Percentiles rank a stretch among this genome's conserved stretches.
Evolutionary conservation across 805 yeast species (phyloP).

Genomic region (Suhomyces tanzawaensis): DNA sequence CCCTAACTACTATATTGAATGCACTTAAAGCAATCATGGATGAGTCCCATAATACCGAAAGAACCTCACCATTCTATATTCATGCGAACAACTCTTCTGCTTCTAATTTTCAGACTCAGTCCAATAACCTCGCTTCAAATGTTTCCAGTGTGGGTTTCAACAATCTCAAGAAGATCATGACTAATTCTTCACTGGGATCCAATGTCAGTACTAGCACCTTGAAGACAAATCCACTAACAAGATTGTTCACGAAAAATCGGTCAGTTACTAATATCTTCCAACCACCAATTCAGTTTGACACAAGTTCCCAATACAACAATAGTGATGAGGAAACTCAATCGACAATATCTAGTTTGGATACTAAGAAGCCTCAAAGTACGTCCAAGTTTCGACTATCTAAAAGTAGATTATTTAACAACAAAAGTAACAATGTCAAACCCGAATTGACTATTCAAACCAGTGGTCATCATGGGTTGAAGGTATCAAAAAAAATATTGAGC

Average conservation of each 20-base stretch:
- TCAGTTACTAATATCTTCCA: constrained; percentile 18
- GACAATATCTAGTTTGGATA: neutral
- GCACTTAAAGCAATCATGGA: no score
- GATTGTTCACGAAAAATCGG: constrained; percentile 30
- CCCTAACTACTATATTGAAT: no score
- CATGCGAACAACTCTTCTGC: constrained; percentile 13
- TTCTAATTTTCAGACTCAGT: constrained; percentile 6
- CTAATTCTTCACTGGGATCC: constrained; percentile 27
- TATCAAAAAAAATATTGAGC: constrained; percentile 24
- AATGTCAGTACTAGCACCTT: constrained; percentile 19
- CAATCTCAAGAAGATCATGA: constrained; percentile 28
- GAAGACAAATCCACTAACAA: constrained; percentile 27
- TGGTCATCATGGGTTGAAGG: constrained; percentile 22
- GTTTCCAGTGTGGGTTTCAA: constrained; percentile 24
- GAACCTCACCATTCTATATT: constrained; percentile 7
- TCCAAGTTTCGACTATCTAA: constrained; percentile 12
- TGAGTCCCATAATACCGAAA: neutral
- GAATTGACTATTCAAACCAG: constrained; percentile 33
- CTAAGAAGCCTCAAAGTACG: constrained; percentile 1
- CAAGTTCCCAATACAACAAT: constrained; percentile 5
- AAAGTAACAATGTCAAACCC: constrained; percentile 16
- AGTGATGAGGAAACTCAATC: constrained; percentile 9
- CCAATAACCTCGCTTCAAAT: constrained; percentile 5
- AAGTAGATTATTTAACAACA: constrained; percentile 10
- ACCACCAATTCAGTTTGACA: constrained; percentile 8